These are phyloP conservation scores for Lecanicillium sp. DNA, from an alignment of 2,329 filamentous ascomycete genomes.

Conservation along the genomic window DNA sequence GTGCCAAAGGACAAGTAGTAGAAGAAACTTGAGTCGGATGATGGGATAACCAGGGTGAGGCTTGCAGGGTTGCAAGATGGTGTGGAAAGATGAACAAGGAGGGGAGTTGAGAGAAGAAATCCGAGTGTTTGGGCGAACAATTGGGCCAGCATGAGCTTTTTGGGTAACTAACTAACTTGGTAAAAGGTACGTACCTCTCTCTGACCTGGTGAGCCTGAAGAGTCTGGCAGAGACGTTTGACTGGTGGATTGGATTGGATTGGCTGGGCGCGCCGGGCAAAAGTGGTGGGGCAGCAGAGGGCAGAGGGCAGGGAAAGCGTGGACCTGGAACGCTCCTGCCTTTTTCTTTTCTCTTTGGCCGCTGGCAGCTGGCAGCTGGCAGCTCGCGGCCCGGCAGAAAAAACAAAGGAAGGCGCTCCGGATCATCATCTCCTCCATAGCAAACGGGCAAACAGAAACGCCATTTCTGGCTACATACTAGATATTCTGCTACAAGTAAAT, in stretches of 20 bases:
- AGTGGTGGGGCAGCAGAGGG: slow-evolving; percentile 1
- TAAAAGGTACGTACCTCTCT: too few relatives aligned
- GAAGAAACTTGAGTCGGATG: slow-evolving; percentile 1
- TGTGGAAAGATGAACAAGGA: neutral
- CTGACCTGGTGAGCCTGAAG: too few relatives aligned
- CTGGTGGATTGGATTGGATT: neutral
- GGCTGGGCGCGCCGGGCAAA: neutral
- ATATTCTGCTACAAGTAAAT: too few relatives aligned
- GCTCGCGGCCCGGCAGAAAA: too few relatives aligned
- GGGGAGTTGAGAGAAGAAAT: neutral
- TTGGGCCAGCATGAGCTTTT: slow-evolving; percentile 3
- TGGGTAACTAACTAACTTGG: slow-evolving; percentile 3
- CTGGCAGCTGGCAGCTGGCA: too few relatives aligned
- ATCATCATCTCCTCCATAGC: too few relatives aligned
- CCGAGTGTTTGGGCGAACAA: neutral
- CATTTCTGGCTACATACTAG: too few relatives aligned
- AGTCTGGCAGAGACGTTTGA: slow-evolving; percentile 6
- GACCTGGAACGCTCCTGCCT: too few relatives aligned
- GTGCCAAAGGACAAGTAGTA: slow-evolving; percentile 9
- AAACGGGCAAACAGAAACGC: too few relatives aligned
- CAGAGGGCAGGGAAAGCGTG: too few relatives aligned
- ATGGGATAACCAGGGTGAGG: neutral
- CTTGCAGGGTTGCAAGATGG: neutral
- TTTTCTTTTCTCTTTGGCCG: neutral
- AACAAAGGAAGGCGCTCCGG: too few relatives aligned